Evolutionary conservation across 2,329 filamentous ascomycete genomes (phyloP).

Genomic region (Cordyceps tenuipes): DNA sequence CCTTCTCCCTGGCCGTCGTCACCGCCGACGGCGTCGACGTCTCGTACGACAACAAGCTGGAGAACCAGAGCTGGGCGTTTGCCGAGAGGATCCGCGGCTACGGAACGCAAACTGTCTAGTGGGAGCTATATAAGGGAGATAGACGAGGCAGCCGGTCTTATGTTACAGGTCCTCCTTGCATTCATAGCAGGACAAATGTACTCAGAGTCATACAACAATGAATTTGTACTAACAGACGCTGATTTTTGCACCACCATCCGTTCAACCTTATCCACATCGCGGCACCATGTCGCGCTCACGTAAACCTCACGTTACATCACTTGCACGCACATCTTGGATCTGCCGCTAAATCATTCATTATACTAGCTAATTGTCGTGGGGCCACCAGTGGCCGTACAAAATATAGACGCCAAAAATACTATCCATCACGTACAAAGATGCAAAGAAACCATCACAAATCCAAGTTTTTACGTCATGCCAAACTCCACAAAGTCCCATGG

Average conservation of each 20-base stretch:
- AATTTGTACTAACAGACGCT: constrained; percentile 10
- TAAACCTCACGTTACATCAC: background rate
- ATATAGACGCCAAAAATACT: background rate
- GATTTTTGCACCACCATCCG: background rate
- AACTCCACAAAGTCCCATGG: background rate
- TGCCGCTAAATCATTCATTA: constrained; percentile 8
- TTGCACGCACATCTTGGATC: background rate
- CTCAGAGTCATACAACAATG: background rate
- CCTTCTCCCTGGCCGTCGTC: constrained; percentile 84
- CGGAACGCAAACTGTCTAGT: constrained; percentile 67
- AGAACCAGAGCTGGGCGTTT: constrained; percentile 97
- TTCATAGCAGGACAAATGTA: background rate
- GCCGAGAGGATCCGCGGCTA: constrained; percentile 92
- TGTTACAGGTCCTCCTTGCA: background rate
- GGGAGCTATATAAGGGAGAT: background rate
- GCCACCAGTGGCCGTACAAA: background rate
- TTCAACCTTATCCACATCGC: background rate
- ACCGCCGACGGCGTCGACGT: constrained; percentile 84
- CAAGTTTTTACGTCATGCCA: constrained; percentile 4
- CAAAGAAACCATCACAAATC: background rate
- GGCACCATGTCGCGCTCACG: too few relatives aligned
- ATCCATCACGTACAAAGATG: constrained; percentile 1
- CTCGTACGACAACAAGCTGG: constrained; percentile 76
- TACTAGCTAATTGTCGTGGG: background rate
- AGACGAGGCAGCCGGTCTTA: background rate